Percentiles rank a stretch among this genome's conserved stretches.
These are phyloP conservation scores for Coniophora puteana DNA, from an alignment of 1,284 basidiomycete species.

Conservation along the genomic window DNA sequence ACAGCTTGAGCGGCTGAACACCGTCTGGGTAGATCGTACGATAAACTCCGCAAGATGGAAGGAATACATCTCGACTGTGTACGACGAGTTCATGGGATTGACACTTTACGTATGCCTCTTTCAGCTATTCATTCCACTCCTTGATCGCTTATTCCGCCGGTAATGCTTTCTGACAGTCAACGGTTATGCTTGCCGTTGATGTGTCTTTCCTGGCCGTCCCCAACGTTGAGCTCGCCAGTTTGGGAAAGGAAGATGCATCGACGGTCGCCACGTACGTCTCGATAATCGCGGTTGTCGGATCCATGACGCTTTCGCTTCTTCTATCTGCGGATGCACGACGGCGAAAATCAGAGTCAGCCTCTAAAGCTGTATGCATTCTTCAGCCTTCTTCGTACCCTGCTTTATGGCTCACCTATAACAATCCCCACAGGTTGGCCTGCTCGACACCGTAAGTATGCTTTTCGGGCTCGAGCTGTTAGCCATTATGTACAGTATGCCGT, in stretches of 20 bases:
- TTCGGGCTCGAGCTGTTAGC: conserved; percentile 17
- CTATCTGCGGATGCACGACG: no score
- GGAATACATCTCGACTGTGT: conserved; percentile 21
- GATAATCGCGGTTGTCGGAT: not conserved
- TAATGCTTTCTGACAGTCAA: conserved; percentile 3
- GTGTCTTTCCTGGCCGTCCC: conserved; percentile 9
- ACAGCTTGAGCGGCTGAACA: conserved; percentile 32
- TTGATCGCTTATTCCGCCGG: not conserved
- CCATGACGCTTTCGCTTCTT: no score
- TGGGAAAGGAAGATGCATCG: not conserved
- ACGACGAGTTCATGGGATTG: conserved; percentile 15
- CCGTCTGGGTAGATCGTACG: conserved; percentile 31
- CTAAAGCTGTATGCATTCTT: no score
- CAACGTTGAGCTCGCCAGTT: not conserved
- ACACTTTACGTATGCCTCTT: conserved; percentile 12
- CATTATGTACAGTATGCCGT: conserved; percentile 21
- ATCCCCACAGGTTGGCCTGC: conserved; percentile 1
- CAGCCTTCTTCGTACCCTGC: not conserved
- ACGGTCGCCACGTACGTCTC: not conserved
- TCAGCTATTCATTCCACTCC: not conserved
- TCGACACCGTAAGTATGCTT: no score
- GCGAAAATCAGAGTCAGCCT: no score
- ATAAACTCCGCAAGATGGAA: conserved; percentile 21
- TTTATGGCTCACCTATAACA: conserved; percentile 1
- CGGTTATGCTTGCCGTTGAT: conserved; percentile 13